These are phyloP conservation scores for Ophiocordyceps camponoti-rufipedis DNA, from an alignment of 2,329 filamentous ascomycete species.

Conservation along the genomic window DNA sequence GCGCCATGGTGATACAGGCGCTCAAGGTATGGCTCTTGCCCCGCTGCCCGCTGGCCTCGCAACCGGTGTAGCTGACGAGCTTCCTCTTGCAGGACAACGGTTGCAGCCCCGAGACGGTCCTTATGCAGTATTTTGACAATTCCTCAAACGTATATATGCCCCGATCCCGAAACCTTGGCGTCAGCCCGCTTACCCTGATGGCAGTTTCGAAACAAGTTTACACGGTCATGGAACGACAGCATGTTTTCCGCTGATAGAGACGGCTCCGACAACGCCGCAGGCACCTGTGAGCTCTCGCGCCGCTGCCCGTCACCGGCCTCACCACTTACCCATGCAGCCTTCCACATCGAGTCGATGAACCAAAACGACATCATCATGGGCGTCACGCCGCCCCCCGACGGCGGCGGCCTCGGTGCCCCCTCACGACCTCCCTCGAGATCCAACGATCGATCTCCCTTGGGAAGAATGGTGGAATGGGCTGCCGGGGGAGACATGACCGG, in stretches of 20 bases:
- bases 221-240: conserved; percentile 32
- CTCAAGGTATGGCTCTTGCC: conserved; percentile 17
- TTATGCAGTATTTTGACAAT: conserved; percentile 34
- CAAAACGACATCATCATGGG: conserved; percentile 24
- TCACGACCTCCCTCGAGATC: conserved; percentile 45
- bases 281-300: conserved; percentile 21
- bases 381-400: conserved; percentile 19
- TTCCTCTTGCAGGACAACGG: conserved; percentile 17
- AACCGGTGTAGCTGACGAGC: conserved; percentile 1
- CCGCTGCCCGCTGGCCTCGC: not conserved
- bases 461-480: conserved; percentile 28
- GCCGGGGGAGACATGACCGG: conserved; percentile 21
- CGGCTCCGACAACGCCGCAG: conserved; percentile 21
- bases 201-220: conserved; percentile 29
- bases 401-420: conserved; percentile 26
- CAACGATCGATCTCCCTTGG: conserved; percentile 36
- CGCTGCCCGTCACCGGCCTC: not conserved
- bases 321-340: conserved; percentile 21
- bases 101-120: conserved; percentile 27
- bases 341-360: conserved; percentile 35
- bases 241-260: conserved; percentile 35
- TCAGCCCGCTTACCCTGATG: not conserved
- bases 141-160: not conserved
- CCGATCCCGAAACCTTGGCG: conserved; percentile 13
- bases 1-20: conserved; percentile 19